These are phyloP conservation scores for Gossypium turneri DNA, from an alignment of 345 rosid species.

Conservation along the genomic window DNA sequence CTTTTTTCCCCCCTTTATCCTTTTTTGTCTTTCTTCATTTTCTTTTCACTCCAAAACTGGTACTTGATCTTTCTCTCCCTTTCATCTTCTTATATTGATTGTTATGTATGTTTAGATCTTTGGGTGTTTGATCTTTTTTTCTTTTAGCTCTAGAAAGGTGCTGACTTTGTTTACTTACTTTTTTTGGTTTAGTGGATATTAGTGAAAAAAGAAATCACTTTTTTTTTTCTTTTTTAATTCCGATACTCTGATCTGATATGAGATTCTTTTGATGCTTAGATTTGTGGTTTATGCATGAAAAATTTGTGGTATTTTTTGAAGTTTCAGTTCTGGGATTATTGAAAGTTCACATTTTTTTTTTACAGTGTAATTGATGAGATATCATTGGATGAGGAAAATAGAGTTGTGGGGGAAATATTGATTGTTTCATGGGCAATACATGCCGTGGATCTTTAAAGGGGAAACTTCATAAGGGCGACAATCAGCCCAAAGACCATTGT, in stretches of 20 bases:
- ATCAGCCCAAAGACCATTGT: constrained; percentile 59
- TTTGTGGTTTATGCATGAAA: constrained; percentile 4
- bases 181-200: background rate
- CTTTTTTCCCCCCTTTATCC: background rate
- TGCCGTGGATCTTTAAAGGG: constrained; percentile 94
- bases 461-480: constrained; percentile 66
- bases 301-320: background rate
- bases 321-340: constrained; percentile 8
- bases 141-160: background rate
- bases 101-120: background rate
- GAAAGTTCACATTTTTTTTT: constrained; percentile 6
- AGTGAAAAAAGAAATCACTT: background rate
- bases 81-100: background rate
- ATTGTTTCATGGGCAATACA: constrained; percentile 98
- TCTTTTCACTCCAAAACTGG: constrained; percentile 3
- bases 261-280: constrained; percentile 9
- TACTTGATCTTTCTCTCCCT: constrained; percentile 16
- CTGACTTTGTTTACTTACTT: constrained; percentile 12
- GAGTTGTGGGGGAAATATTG: constrained; percentile 27
- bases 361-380: constrained; percentile 35
- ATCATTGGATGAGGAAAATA: constrained; percentile 43
- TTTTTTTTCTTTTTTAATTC: background rate
- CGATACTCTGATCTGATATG: constrained; percentile 11
- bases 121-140: background rate
- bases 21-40: too few species aligned